Evolutionary conservation across 148 eudicot genomes (phyloP).

Genomic region (Chenopodium album): DNA sequence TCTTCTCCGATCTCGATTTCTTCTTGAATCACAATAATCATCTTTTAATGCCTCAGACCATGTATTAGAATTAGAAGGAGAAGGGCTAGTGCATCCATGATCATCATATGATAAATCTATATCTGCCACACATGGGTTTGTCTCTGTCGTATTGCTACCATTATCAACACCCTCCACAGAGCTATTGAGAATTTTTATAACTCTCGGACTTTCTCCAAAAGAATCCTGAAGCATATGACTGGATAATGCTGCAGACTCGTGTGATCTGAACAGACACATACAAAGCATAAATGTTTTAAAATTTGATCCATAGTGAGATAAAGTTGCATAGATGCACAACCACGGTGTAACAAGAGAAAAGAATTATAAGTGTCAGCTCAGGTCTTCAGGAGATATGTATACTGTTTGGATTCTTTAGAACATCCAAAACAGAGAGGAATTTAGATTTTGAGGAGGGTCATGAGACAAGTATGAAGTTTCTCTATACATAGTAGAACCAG

Average conservation of each 20-base stretch:
- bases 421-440: not conserved
- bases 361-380: not conserved
- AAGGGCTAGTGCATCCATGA: slow-evolving; percentile 8
- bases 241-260: slow-evolving; percentile 18
- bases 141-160: slow-evolving; percentile 16
- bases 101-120: slow-evolving; percentile 30
- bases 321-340: not conserved
- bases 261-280: slow-evolving; percentile 22
- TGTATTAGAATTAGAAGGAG: slow-evolving; percentile 19
- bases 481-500: not conserved
- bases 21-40: slow-evolving; percentile 14
- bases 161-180: slow-evolving; percentile 9
- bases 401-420: not conserved
- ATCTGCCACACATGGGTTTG: slow-evolving; percentile 32
- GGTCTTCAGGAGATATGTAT: not conserved
- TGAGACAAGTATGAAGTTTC: not conserved
- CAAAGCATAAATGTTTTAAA: not conserved
- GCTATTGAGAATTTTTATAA: slow-evolving; percentile 7
- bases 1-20: slow-evolving; percentile 14
- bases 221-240: slow-evolving; percentile 22
- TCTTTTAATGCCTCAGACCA: slow-evolving; percentile 9
- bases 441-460: not conserved
- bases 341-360: slow-evolving; percentile 2
- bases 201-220: slow-evolving; percentile 15
- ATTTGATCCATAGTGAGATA: not conserved